Conservation (phyloP, 1,139 yeast genomes). For the Blastobotrys elegans region DNA sequence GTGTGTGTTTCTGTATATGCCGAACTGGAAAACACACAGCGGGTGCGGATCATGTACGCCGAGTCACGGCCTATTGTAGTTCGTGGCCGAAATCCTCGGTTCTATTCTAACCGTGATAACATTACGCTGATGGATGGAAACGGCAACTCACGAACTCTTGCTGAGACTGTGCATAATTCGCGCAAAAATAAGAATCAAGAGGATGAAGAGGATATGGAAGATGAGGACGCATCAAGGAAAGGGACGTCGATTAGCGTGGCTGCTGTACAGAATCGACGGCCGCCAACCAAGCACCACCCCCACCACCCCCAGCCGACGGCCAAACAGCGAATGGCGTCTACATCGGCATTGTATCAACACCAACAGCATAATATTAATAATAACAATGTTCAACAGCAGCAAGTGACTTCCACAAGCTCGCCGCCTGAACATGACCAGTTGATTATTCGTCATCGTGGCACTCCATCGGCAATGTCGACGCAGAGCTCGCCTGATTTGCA, state of each 20-base stretch:
- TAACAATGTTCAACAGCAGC: not conserved
- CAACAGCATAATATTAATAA: not conserved
- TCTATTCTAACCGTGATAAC: conserved; percentile 54
- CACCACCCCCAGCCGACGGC: not conserved
- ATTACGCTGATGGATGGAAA: conserved; percentile 27
- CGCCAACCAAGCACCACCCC: not conserved
- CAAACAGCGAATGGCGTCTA: not conserved
- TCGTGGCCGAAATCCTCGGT: conserved; percentile 62
- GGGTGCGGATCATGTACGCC: conserved; percentile 27
- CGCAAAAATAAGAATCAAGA: not conserved
- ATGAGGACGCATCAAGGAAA: not conserved
- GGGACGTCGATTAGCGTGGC: not conserved
- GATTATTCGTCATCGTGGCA: conserved; percentile 7
- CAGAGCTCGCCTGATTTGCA: not conserved
- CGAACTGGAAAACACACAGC: conserved; percentile 30
- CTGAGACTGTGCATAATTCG: not conserved
- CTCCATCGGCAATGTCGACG: not conserved
- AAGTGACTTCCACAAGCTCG: not conserved
- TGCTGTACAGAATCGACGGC: not conserved
- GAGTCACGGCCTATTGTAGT: conserved; percentile 51
- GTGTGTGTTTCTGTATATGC: conserved; percentile 43
- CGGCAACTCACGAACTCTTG: conserved; percentile 6
- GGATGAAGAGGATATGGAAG: not conserved
- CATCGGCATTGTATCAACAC: not conserved
- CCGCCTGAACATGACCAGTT: conserved; percentile 10